Evolutionary conservation across 1,284 basidiomycete species (phyloP), one percentile per base, ranked within the genome.

Genomic region (Melampsora americana): DNA sequence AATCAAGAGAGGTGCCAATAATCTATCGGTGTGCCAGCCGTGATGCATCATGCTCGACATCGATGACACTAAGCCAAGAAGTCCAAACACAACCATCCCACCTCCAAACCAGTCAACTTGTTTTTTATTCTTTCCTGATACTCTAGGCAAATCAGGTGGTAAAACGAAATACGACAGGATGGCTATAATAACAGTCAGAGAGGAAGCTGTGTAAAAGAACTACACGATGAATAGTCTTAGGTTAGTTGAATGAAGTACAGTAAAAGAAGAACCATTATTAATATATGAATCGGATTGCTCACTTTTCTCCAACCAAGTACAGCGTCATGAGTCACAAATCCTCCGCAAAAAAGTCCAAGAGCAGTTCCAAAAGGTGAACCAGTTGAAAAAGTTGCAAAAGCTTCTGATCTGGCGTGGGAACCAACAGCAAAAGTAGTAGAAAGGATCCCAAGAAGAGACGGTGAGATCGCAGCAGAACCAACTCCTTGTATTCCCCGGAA

Each of bases 361-460:
- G 70, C 53, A 28, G 59, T 62, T 11, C 70, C 70, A 28, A 72
- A 42, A 20, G 70, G 70, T 2, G 70, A 60, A 30, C 70, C 70
- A 1, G 70, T 62, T 44, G 61, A 65, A 1, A 72, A 62, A 65
- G 59, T 44, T 7, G 70, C 70, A 30, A 72, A 72, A 35, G 61
- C 70, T 48, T 56, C 50, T 5, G 61, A 46, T 32, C 65, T 72
- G 46, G 65, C 30, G 14, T 44, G 18, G 14, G 70, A 50, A 32
- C 53, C 61, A 9, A 50, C 42, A 20, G 44, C 44, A 39, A 72
- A 62, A 26, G 42, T 48, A 50, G 30, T 72, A 35, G 61, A 60
- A 20, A 72, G 61, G 26, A 72, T 62, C n/a, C 70, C 70, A 39
- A 72, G 64, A 42, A 72, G 48, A 5, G 70, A 72, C 32, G 70